Conservation (phyloP, 2,329 filamentous ascomycete species). For the Aspergillus puulaauensis region DNA sequence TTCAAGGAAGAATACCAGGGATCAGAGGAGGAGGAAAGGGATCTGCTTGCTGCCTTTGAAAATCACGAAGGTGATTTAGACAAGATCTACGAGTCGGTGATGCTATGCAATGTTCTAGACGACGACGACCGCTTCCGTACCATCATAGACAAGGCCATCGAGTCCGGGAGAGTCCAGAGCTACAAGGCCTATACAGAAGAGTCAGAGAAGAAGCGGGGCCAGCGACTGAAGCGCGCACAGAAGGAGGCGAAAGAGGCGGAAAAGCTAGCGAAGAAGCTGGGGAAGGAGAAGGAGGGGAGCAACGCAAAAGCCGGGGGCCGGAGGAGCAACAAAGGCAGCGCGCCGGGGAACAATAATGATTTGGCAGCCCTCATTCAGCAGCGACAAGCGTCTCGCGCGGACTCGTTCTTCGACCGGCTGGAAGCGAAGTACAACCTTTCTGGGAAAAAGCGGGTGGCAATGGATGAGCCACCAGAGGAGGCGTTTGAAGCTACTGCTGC, state of each 20-base stretch:
- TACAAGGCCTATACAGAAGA: conserved; percentile 73
- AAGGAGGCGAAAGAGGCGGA: conserved; percentile 72
- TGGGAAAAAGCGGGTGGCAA: conserved; percentile 42
- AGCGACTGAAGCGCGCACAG: conserved; percentile 61
- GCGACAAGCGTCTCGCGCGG: conserved; percentile 63
- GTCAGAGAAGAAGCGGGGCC: conserved; percentile 62
- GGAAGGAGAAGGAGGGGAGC: conserved; percentile 59
- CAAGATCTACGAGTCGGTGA: conserved; percentile 74
- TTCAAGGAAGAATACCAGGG: conserved; percentile 79
- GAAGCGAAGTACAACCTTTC: conserved; percentile 70
- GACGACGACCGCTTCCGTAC: conserved; percentile 82
- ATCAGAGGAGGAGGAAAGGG: conserved; percentile 78
- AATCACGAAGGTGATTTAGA: conserved; percentile 73
- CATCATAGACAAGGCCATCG: conserved; percentile 81
- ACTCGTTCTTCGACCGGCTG: conserved; percentile 68
- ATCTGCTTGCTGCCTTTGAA: conserved; percentile 75
- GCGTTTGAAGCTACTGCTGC: conserved; percentile 49
- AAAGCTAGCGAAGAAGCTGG: conserved; percentile 71
- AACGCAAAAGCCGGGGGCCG: conserved; percentile 25
- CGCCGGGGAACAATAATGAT: conserved; percentile 38
- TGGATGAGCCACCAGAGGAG: conserved; percentile 63
- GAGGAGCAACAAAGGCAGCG: conserved; percentile 19
- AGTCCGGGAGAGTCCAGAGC: conserved; percentile 62
- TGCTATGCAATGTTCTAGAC: conserved; percentile 78
- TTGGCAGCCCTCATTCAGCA: conserved; percentile 74